phyloP scores from a whole-genome alignment of 352 stramenopile species.

The Phytophthora nicotianae region DNA sequence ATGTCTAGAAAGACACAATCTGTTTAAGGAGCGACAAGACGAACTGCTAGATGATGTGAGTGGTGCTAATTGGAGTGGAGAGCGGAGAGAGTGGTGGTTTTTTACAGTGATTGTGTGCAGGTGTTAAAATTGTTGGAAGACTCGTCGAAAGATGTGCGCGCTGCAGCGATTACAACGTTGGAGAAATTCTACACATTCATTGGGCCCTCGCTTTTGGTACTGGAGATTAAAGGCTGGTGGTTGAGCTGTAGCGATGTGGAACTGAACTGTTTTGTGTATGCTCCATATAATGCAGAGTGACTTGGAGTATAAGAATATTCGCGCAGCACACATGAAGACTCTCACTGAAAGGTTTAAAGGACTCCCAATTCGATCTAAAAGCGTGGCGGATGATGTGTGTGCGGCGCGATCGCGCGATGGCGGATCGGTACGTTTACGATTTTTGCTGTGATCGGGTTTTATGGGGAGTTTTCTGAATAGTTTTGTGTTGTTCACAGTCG shows the following conservation, averaged over 20 bases:
- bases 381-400: neutral
- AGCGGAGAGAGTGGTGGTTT: neutral
- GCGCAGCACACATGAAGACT: constrained; percentile 76
- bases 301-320: constrained; percentile 78
- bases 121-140: constrained; percentile 76
- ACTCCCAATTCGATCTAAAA: constrained; percentile 15
- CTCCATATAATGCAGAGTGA: constrained; percentile 45
- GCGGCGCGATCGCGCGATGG: neutral
- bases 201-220: constrained; percentile 72
- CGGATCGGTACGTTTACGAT: constrained; percentile 16
- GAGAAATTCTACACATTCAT: constrained; percentile 78
- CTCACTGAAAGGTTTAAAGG: constrained; percentile 62
- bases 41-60: constrained; percentile 65
- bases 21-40: constrained; percentile 56
- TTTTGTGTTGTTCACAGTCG: constrained; percentile 1
- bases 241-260: neutral
- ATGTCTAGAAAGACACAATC: constrained; percentile 55
- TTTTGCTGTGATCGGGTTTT: neutral
- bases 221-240: neutral
- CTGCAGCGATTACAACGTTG: constrained; percentile 69
- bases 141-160: constrained; percentile 83
- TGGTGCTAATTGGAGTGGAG: neutral
- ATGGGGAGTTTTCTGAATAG: too few relatives aligned
- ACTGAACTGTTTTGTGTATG: constrained; percentile 12
- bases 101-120: constrained; percentile 29